Base-by-base conservation (phyloP, 176 grass and related monocot genomes). In the Pontederia paniculata region DNA sequence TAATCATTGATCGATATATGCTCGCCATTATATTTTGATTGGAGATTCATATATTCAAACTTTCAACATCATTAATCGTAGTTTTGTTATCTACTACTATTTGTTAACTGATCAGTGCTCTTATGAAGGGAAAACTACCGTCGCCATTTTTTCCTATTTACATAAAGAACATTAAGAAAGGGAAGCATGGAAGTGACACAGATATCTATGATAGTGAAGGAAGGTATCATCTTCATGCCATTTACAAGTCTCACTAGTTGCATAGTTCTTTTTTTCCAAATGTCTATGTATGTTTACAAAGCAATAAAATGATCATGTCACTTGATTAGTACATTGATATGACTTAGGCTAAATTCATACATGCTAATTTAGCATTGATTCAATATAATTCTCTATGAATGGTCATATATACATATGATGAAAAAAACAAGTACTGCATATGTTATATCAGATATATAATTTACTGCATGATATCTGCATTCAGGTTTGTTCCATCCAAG, bases 151-250 rank as follows among this genome's bases (percentile, higher is more conserved):
- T 76, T 17, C 81, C 84, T 19, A 75, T 98, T 48, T 82, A 84
- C 78, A 61, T 98, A n/a, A 67, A 77, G 62, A 77, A 93, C 78
- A 98, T 98, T 45, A 51, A 90, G 9, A 88, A 70, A 15, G 94
- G 74, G 1, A 98, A 77, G n/a, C 94, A 98, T 21, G 69, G 75
- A 42, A 88, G 94, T 45, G 83, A 98, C 52, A 63, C 94, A 21
- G 80, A 77, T 16, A 62, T 72, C 9, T 98, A 82, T 13, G 83
- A 98, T n/a, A 28, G 62, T 2, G 57, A 84, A 52, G 88, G 88
- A 66, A 93, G 87, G 93, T 91, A 86, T 17, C 50, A 21, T 23
- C n/a, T 42, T 44, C 21, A 19, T 37, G 28, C 28, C 28, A 2
- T 37, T 37, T 37, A 6, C 28, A 0, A 6, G 28, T 5, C 5